Conservation (phyloP, 495 filamentous ascomycete species). For the Daldinia grandis region DNA sequence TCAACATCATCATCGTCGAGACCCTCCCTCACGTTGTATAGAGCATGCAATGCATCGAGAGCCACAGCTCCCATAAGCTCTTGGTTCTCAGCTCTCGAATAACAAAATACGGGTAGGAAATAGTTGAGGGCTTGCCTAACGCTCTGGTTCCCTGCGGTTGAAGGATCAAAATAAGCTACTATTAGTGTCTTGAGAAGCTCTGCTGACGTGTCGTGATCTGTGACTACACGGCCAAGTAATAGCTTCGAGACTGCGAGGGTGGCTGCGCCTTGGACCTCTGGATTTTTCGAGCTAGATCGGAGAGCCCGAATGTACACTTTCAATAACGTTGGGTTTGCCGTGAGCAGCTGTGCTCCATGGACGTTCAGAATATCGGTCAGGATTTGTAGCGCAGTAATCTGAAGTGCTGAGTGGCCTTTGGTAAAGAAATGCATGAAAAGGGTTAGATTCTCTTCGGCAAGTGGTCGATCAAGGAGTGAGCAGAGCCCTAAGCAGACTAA, state of each 20-base stretch:
- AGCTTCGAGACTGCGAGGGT: constrained; percentile 85
- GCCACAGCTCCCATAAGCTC: constrained; percentile 76
- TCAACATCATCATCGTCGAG: constrained; percentile 81
- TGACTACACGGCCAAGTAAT: constrained; percentile 75
- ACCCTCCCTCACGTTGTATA: constrained; percentile 71
- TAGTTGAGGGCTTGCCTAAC: constrained; percentile 91
- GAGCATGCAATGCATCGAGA: constrained; percentile 71
- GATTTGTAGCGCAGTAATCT: constrained; percentile 89
- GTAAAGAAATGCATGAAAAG: constrained; percentile 96
- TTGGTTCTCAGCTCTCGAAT: constrained; percentile 80
- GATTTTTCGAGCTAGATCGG: constrained; percentile 69
- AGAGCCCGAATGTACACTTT: constrained; percentile 83
- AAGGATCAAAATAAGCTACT: constrained; percentile 89
- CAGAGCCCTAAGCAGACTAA: constrained; percentile 89
- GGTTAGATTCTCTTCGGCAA: constrained; percentile 91
- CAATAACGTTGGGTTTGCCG: constrained; percentile 66
- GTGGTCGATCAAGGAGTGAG: constrained; percentile 86
- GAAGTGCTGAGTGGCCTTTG: constrained; percentile 88
- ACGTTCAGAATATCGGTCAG: constrained; percentile 92
- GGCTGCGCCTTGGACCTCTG: constrained; percentile 82
- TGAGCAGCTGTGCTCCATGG: constrained; percentile 78
- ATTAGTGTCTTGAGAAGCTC: constrained; percentile 84
- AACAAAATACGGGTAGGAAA: constrained; percentile 95
- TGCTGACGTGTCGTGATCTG: constrained; percentile 62
- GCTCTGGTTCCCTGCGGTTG: constrained; percentile 81